Conservation (phyloP, 2,329 filamentous ascomycete species). For the Aspergillus niger region DNA sequence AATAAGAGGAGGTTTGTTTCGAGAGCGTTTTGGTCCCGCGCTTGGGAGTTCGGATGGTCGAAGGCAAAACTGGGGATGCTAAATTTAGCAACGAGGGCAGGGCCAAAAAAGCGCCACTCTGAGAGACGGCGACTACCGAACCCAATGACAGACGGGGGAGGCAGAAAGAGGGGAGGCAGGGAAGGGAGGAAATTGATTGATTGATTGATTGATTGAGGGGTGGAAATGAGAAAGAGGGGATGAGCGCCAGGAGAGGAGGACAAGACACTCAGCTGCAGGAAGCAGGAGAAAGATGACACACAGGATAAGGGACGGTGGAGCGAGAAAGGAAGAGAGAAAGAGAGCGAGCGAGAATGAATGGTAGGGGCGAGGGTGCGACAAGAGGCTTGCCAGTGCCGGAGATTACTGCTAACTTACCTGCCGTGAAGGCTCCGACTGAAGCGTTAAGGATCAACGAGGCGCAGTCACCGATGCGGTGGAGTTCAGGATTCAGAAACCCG, state of each 20-base stretch:
- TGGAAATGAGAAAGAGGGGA: constrained; percentile 16
- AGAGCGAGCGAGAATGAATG: not conserved
- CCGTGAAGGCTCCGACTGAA: constrained; percentile 16
- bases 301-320: constrained; percentile 7
- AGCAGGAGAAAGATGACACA: constrained; percentile 6
- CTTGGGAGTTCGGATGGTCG: constrained; percentile 19
- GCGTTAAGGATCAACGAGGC: constrained; percentile 32
- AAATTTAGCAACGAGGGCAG: constrained; percentile 37
- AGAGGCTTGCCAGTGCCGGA: constrained; percentile 16
- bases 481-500: constrained; percentile 2
- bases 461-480: constrained; percentile 23
- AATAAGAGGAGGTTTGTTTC: constrained; percentile 15
- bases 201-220: not conserved
- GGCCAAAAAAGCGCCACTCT: constrained; percentile 25
- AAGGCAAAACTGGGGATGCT: constrained; percentile 30
- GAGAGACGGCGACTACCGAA: constrained; percentile 26
- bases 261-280: constrained; percentile 13
- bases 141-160: constrained; percentile 6
- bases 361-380: not conserved
- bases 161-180: not conserved
- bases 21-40: constrained; percentile 20
- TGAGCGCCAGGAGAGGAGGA: constrained; percentile 14
- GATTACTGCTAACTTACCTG: constrained; percentile 23
- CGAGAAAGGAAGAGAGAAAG: not conserved
- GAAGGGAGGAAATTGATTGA: constrained; percentile 5